Conservation (phyloP, 768 basidiomycete genomes). For the Amanita subjunquillea region DNA sequence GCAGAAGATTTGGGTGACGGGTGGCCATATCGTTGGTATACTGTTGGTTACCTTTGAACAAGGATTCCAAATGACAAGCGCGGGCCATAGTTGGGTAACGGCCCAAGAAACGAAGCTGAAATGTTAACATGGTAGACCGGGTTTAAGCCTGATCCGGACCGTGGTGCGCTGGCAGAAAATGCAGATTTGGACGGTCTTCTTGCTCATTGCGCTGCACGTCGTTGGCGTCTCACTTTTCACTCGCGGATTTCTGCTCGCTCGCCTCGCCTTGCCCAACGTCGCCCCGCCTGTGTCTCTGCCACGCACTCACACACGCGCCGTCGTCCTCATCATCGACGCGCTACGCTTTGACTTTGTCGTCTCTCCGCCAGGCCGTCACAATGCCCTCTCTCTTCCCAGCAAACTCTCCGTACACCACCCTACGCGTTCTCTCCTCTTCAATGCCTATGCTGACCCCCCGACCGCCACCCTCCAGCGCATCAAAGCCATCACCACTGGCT, state of each 20-base stretch:
- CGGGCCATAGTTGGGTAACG: too few species aligned
- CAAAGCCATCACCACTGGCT: constrained; percentile 92
- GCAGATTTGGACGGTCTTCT: constrained; percentile 23
- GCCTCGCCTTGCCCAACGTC: constrained; percentile 57
- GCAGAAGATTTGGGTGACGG: too few species aligned
- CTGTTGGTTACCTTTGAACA: too few species aligned
- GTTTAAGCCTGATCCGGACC: too few species aligned
- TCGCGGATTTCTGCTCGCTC: constrained; percentile 79
- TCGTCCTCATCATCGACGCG: constrained; percentile 85
- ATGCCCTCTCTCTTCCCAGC: constrained; percentile 69
- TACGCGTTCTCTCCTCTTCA: constrained; percentile 72
- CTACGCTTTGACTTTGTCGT: constrained; percentile 91
- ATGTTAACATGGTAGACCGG: too few species aligned
- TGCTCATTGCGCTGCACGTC: constrained; percentile 59
- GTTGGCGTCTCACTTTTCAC: constrained; percentile 85
- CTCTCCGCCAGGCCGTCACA: constrained; percentile 66
- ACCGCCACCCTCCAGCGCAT: constrained; percentile 92
- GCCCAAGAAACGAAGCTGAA: too few species aligned
- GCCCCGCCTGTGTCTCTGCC: constrained; percentile 31
- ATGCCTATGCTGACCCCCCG: constrained; percentile 88
- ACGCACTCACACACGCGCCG: constrained; percentile 66
- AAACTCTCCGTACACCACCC: constrained; percentile 60
- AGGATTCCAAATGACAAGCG: too few species aligned
- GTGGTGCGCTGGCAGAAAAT: too few species aligned
- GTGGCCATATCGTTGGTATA: too few species aligned